phyloP scores from a whole-genome alignment of 2,329 filamentous ascomycete species.

The Macrophomina tecta region DNA sequence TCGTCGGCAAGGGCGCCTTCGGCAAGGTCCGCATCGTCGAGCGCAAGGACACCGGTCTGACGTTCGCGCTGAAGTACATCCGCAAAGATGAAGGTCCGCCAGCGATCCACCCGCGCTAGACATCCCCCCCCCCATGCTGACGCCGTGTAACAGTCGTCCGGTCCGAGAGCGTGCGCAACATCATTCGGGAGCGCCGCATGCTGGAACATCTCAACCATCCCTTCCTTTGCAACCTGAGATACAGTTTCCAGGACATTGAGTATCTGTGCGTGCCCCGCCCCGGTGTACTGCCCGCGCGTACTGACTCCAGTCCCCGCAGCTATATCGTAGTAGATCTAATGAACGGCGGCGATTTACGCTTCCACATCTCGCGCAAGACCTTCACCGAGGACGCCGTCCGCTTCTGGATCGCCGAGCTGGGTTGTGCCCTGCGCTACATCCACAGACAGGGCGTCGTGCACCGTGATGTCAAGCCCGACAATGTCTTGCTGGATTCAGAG shows the following conservation, averaged over 20 bases:
- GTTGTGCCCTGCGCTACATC: constrained; percentile 75
- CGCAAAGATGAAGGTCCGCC: constrained; percentile 92
- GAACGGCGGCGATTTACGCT: constrained; percentile 95
- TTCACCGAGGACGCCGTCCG: constrained; percentile 96
- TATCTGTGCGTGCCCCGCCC: constrained; percentile 74
- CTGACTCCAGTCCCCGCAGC: constrained; percentile 47
- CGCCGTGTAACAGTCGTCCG: constrained; percentile 74
- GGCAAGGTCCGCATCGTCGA: constrained; percentile 99
- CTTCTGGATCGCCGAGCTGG: constrained; percentile 96
- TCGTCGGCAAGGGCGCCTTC: constrained; percentile 97
- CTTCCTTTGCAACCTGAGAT: constrained; percentile 97
- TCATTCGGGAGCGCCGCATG: constrained; percentile 96
- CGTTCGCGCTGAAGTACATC: constrained; percentile 97
- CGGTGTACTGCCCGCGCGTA: not conserved
- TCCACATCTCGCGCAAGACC: constrained; percentile 96
- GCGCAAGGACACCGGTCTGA: constrained; percentile 90
- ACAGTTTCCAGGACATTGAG: constrained; percentile 98
- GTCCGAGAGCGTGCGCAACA: constrained; percentile 97
- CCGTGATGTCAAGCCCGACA: constrained; percentile 51
- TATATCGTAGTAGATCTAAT: constrained; percentile 97
- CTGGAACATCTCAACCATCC: constrained; percentile 97
- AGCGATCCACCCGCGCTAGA: constrained; percentile 28
- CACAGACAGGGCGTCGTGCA: constrained; percentile 51
- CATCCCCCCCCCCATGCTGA: constrained; percentile 32
- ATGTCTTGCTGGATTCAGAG: constrained; percentile 49